Evolutionary conservation across 2,329 filamentous ascomycete species (phyloP).

Genomic region (Diaporthe citri): DNA sequence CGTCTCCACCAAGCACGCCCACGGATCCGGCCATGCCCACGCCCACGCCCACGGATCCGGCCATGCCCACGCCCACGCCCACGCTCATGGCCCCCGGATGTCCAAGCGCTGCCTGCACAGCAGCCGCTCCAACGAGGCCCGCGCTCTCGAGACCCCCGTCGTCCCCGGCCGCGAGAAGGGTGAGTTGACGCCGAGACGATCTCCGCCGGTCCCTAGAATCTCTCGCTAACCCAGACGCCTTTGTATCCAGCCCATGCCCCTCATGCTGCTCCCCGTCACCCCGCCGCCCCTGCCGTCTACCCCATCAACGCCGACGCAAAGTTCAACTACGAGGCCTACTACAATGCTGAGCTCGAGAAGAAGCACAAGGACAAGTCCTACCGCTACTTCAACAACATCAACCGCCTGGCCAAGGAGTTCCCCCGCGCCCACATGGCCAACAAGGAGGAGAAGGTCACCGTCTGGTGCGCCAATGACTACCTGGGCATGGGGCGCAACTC

Average conservation of each 20-base stretch:
- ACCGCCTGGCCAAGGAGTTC: slow-evolving; percentile 95
- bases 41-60: slow-evolving; percentile 62
- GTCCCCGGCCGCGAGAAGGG: slow-evolving; percentile 62
- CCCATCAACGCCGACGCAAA: slow-evolving; percentile 59
- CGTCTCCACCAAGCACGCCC: slow-evolving; percentile 20
- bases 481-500: slow-evolving; percentile 96
- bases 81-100: slow-evolving; percentile 63
- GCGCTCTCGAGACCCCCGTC: slow-evolving; percentile 75
- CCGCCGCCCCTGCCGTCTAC: slow-evolving; percentile 45
- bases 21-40: slow-evolving; percentile 46
- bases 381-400: slow-evolving; percentile 99
- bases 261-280: slow-evolving; percentile 49
- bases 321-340: slow-evolving; percentile 94
- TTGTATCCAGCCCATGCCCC: slow-evolving; percentile 51
- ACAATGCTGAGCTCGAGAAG: slow-evolving; percentile 90
- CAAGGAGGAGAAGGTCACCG: slow-evolving; percentile 87
- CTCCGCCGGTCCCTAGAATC: neutral
- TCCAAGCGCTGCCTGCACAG: slow-evolving; percentile 81
- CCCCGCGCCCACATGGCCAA: slow-evolving; percentile 92
- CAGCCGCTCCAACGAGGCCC: slow-evolving; percentile 80
- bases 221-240: slow-evolving; percentile 34
- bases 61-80: too few species aligned
- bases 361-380: slow-evolving; percentile 99
- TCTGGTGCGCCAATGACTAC: slow-evolving; percentile 99
- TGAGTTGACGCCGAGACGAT: slow-evolving; percentile 49